Evolutionary conservation across 1,284 basidiomycete genomes (phyloP), one percentile per base, ranked within the genome.

Genomic region (Flammula alnicola): DNA sequence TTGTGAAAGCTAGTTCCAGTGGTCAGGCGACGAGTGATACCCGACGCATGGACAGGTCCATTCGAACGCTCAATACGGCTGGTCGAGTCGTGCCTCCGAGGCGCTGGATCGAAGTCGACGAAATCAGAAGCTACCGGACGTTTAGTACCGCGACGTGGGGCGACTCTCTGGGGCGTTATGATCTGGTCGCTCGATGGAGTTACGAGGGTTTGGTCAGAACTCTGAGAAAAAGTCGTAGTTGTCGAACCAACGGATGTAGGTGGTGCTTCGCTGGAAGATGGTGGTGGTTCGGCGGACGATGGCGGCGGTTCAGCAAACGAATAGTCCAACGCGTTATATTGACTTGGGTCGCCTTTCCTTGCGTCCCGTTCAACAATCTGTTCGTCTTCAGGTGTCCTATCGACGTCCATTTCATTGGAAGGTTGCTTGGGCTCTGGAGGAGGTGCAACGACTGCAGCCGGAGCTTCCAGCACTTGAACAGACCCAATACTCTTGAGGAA

Each of bases 91-190:
- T 59, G 61, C 29, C 47, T 58, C 25, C 58, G 56, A n/a, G 56
- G 53, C 43, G 52, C 40, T 25, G 69, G 61, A 27, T 88, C 86
- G 57, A 84, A 73, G 59, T 91, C 88, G 19, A 88, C 87, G 58
- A 91, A 91, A 67, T 91, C 88, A 27, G 86, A 80, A 23, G 88
- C 88, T 4, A 90, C 87, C 11, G 89, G 88, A 39, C 89, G 81
- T 63, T 84, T 88, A 33, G 72, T 66, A 23, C 76, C 77, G 30
- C 84, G 77, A 12, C 82, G 79, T 12, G 39, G 40, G n/a, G 32
- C 20, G 16, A 31, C 6, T 17, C n/a, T 37, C 17, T 11, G 12
- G 7, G 39, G 27, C 5, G 52, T 30, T 0, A 27, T 25, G 33
- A 6, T 5, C 19, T 40, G 35, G 9, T 10, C 20, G 3, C 14